Conservation (phyloP, 176 grass and related monocot genomes). For the Saccharum spontaneum region DNA sequence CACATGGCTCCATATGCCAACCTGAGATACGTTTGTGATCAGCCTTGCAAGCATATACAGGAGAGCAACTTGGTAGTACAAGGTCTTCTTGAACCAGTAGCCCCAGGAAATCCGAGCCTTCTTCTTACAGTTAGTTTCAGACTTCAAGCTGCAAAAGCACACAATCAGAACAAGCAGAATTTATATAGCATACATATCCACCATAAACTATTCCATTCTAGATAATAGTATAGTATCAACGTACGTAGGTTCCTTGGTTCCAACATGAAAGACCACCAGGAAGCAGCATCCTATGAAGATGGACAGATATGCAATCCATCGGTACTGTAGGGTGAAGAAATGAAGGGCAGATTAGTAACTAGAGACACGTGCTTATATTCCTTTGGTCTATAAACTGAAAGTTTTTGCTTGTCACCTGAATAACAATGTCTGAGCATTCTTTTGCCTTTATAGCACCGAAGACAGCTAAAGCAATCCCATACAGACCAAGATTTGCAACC, state of each 20-base stretch:
- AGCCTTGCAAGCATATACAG: conserved; percentile 63
- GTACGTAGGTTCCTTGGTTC: conserved; percentile 65
- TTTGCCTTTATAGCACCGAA: conserved; percentile 45
- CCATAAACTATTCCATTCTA: neutral
- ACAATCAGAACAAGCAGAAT: neutral
- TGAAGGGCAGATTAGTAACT: neutral
- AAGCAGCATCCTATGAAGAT: conserved; percentile 73
- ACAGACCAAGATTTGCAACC: conserved; percentile 75
- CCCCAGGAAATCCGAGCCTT: conserved; percentile 53
- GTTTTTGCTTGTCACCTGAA: conserved; percentile 40
- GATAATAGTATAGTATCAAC: neutral
- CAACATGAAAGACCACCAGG: conserved; percentile 51
- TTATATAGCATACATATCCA: neutral
- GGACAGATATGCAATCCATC: conserved; percentile 70
- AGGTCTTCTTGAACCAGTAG: conserved; percentile 73
- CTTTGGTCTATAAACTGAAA: neutral
- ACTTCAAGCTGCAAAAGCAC: conserved; percentile 48
- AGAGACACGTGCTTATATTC: neutral
- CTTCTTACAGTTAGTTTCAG: conserved; percentile 46
- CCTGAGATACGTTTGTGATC: conserved; percentile 79
- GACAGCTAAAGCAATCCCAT: conserved; percentile 54
- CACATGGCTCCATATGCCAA: neutral
- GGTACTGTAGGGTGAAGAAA: conserved; percentile 38
- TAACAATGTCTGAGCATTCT: conserved; percentile 49
- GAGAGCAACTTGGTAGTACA: conserved; percentile 75